These are phyloP conservation scores for Neoscytalidium dimidiatum DNA, from an alignment of 2,329 filamentous ascomycete species.

Conservation along the genomic window DNA sequence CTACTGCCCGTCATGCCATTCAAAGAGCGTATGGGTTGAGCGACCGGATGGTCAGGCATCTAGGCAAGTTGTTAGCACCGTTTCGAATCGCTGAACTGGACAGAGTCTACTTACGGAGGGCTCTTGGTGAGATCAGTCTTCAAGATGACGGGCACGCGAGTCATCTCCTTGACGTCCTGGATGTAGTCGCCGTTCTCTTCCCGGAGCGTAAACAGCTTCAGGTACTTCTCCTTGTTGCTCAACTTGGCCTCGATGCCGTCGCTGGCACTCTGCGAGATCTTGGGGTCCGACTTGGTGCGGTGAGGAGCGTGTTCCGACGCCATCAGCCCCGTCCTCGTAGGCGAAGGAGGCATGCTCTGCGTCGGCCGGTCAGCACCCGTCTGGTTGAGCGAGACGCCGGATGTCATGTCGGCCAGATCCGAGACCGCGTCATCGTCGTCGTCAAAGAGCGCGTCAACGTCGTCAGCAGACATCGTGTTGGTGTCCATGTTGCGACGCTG, in stretches of 20 bases:
- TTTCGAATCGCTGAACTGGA: not conserved
- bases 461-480: constrained; percentile 88
- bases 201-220: constrained; percentile 83
- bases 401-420: constrained; percentile 87
- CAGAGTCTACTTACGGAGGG: constrained; percentile 78
- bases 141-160: constrained; percentile 91
- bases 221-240: constrained; percentile 94
- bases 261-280: constrained; percentile 67
- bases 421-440: constrained; percentile 74
- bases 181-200: constrained; percentile 96
- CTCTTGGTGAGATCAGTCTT: constrained; percentile 99
- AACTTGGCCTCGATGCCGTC: constrained; percentile 78
- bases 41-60: constrained; percentile 81
- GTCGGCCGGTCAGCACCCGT: constrained; percentile 74
- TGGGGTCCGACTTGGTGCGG: constrained; percentile 91
- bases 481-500: constrained; percentile 93
- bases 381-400: constrained; percentile 78
- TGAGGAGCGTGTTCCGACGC: constrained; percentile 69
- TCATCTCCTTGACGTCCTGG: constrained; percentile 98
- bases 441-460: constrained; percentile 93
- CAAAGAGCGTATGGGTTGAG: constrained; percentile 73
- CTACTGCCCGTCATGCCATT: constrained; percentile 18
- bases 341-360: constrained; percentile 92
- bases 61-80: constrained; percentile 45
- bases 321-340: constrained; percentile 69